phyloP scores from a whole-genome alignment of 129 eudicot species.

The Helianthus tuberosus region DNA sequence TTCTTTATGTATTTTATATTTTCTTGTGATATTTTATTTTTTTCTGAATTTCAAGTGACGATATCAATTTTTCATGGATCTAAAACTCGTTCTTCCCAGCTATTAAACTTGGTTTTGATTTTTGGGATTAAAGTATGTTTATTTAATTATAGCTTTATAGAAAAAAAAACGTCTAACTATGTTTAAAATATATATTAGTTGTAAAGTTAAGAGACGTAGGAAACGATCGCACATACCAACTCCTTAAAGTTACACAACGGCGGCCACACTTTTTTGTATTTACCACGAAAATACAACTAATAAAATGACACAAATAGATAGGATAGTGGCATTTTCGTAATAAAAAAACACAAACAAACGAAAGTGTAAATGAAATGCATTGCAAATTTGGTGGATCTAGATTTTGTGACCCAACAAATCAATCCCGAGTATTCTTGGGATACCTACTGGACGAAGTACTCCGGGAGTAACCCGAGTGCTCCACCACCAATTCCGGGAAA shows the following conservation, averaged over 20 bases:
- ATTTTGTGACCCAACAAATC: no score
- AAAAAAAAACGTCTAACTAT: not conserved
- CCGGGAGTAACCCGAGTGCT: no score
- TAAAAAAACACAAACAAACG: not conserved
- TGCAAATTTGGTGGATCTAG: no score
- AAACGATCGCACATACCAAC: not conserved
- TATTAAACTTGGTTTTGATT: not conserved
- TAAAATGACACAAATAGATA: constrained; percentile 1
- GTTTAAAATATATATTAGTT: not conserved
- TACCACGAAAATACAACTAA: not conserved
- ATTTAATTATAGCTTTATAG: not conserved
- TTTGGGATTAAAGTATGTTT: not conserved
- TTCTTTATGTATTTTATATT: not conserved
- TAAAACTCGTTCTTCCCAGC: not conserved
- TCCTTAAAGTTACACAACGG: not conserved
- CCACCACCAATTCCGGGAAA: no score
- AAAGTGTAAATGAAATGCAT: not conserved
- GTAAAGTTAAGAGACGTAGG: not conserved
- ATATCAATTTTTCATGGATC: not conserved
- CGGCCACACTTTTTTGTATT: not conserved
- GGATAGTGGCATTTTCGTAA: constrained; percentile 21
- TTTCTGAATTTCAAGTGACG: not conserved
- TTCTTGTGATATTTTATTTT: not conserved
- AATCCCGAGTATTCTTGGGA: no score
- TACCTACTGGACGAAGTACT: no score